Evolutionary conservation across 1,284 basidiomycete genomes (phyloP).

Genomic region (Taiwanofungus camphoratus): DNA sequence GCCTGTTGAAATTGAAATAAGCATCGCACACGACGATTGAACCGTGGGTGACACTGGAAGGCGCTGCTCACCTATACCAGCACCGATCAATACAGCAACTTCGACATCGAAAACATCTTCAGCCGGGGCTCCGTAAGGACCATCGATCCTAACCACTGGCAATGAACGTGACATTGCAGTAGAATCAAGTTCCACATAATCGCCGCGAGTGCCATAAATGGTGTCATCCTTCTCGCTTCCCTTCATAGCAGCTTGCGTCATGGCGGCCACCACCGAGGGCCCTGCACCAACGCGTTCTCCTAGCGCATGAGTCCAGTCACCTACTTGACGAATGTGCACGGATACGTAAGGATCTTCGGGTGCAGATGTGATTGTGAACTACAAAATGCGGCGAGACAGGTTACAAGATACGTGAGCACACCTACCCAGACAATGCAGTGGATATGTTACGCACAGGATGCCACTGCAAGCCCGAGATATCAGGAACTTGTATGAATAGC

Average conservation of each 20-base stretch:
- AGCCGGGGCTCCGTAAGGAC: conserved; percentile 83
- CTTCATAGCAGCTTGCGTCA: conserved; percentile 71
- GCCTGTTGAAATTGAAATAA: conserved; percentile 34
- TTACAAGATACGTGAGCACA: background rate
- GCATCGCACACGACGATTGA: background rate
- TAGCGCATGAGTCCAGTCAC: conserved; percentile 79
- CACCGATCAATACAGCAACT: conserved; percentile 82
- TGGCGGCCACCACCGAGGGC: conserved; percentile 63
- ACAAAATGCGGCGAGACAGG: conserved; percentile 6
- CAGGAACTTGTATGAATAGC: conserved; percentile 84
- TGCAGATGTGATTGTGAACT: conserved; percentile 92
- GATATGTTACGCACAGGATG: conserved; percentile 64
- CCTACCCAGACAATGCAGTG: background rate
- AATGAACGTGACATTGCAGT: conserved; percentile 41
- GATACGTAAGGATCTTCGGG: conserved; percentile 89
- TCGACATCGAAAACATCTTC: conserved; percentile 86
- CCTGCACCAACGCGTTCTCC: conserved; percentile 81
- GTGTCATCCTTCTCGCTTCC: conserved; percentile 58
- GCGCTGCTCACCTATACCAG: conserved; percentile 70
- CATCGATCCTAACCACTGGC: conserved; percentile 77
- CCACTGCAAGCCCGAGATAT: conserved; percentile 82
- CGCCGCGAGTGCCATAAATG: conserved; percentile 47
- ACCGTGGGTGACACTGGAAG: no score
- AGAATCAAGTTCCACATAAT: conserved; percentile 74
- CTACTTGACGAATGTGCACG: conserved; percentile 85